A percentile compares a stretch with the other conserved stretches of the same genome.
Conservation (phyloP, 495 filamentous ascomycete genomes). For the Astrothelium subdiscretum region DNA sequence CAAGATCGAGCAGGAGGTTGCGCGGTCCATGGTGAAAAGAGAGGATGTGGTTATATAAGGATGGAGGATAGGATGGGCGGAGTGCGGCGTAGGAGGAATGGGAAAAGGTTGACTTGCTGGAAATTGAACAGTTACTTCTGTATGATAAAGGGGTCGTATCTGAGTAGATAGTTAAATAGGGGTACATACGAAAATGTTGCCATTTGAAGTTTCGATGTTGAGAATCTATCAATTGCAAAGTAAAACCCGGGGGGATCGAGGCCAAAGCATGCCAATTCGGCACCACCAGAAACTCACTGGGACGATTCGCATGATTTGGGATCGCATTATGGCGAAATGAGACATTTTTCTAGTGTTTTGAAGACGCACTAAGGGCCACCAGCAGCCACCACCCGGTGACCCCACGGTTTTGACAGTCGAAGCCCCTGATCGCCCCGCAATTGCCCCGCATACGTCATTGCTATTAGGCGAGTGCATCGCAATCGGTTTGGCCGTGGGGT, state of each 20-base stretch:
- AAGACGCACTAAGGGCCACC: no score
- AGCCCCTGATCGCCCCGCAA: no score
- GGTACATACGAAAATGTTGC: conserved; percentile 37
- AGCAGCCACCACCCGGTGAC: no score
- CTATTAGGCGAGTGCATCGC: no score
- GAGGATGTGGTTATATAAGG: conserved; percentile 42
- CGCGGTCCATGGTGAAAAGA: conserved; percentile 37
- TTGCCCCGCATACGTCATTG: not conserved
- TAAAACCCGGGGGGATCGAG: not conserved
- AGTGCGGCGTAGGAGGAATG: conserved; percentile 47
- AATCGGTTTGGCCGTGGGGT: no score
- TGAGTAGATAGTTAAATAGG: not conserved
- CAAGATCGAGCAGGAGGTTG: conserved; percentile 44
- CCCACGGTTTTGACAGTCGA: no score
- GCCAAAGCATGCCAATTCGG: not conserved
- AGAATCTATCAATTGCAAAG: not conserved
- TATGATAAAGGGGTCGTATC: not conserved
- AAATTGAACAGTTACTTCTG: not conserved
- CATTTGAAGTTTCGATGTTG: conserved; percentile 20
- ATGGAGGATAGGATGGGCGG: conserved; percentile 49
- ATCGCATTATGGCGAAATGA: not conserved
- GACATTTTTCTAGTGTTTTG: no score
- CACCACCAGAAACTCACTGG: no score
- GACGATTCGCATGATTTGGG: no score
- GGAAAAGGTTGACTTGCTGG: conserved; percentile 40